Evolutionary conservation across 352 stramenopile genomes (phyloP).

Genomic region (Phytophthora gonapodyides): DNA sequence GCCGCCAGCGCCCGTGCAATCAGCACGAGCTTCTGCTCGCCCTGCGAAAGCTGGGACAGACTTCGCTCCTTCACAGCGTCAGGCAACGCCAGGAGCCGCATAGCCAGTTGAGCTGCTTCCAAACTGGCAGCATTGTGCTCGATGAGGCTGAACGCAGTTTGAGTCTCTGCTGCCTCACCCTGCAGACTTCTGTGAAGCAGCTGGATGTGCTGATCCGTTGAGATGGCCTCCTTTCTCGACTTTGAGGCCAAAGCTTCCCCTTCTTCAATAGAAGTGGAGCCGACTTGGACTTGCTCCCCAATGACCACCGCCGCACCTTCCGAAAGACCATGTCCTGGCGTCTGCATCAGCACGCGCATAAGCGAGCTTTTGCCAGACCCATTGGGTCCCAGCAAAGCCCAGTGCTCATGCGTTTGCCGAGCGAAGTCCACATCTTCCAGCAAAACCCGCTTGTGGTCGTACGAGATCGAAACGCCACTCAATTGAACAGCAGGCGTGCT

Average conservation of each 20-base stretch:
- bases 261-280: not conserved
- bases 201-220: constrained; percentile 90
- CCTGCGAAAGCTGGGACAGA: constrained; percentile 87
- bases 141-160: constrained; percentile 46
- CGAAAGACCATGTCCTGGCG: constrained; percentile 50
- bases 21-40: constrained; percentile 92
- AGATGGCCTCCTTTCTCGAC: constrained; percentile 73
- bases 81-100: constrained; percentile 44
- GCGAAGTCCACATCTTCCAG: constrained; percentile 59
- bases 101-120: constrained; percentile 39
- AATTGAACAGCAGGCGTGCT: constrained; percentile 40
- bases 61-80: constrained; percentile 37
- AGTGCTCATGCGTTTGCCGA: constrained; percentile 61
- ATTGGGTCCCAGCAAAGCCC: constrained; percentile 71
- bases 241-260: not conserved
- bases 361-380: constrained; percentile 81
- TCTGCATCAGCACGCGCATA: constrained; percentile 74
- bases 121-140: constrained; percentile 44
- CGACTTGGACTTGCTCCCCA: constrained; percentile 27
- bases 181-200: constrained; percentile 56
- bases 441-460: constrained; percentile 50
- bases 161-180: constrained; percentile 10
- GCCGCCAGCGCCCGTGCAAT: constrained; percentile 82
- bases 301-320: constrained; percentile 47
- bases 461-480: constrained; percentile 60